These are phyloP conservation scores for Cladophialophora bantiana DNA, from an alignment of 2,329 filamentous ascomycete genomes.

Conservation along the genomic window DNA sequence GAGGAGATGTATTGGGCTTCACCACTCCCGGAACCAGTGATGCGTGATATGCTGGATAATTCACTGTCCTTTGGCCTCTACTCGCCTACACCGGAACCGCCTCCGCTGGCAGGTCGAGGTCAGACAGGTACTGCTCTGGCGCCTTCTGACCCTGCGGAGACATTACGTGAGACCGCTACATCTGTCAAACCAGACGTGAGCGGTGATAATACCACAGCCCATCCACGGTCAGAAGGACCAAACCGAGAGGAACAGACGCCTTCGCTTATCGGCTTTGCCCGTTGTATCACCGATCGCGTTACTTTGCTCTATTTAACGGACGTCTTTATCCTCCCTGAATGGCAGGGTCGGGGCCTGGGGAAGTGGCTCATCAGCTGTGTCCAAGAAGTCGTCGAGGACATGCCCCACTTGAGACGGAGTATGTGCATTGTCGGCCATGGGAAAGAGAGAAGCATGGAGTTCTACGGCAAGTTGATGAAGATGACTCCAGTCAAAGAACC, in stretches of 20 bases:
- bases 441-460: constrained; percentile 11
- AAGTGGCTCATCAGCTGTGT: constrained; percentile 69
- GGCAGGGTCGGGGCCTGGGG: constrained; percentile 68
- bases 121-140: constrained; percentile 17
- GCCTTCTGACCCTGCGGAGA: constrained; percentile 32
- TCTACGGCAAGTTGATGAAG: constrained; percentile 24
- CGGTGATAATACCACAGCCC: not conserved
- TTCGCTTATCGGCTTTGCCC: constrained; percentile 60
- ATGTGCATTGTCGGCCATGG: constrained; percentile 59
- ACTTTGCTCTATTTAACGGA: constrained; percentile 75
- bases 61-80: constrained; percentile 69
- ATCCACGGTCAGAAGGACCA: constrained; percentile 24
- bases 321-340: constrained; percentile 67
- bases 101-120: constrained; percentile 10
- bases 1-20: constrained; percentile 69
- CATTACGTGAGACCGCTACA: constrained; percentile 28
- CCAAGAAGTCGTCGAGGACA: constrained; percentile 62
- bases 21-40: constrained; percentile 55
- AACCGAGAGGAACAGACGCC: constrained; percentile 40
- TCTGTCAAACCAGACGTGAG: constrained; percentile 8
- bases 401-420: constrained; percentile 66
- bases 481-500: constrained; percentile 15
- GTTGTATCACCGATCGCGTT: constrained; percentile 73
- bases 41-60: constrained; percentile 62
- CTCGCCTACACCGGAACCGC: constrained; percentile 26